phyloP scores from a whole-genome alignment of 2,329 filamentous ascomycete genomes.

The Hypomyces rosellus region DNA sequence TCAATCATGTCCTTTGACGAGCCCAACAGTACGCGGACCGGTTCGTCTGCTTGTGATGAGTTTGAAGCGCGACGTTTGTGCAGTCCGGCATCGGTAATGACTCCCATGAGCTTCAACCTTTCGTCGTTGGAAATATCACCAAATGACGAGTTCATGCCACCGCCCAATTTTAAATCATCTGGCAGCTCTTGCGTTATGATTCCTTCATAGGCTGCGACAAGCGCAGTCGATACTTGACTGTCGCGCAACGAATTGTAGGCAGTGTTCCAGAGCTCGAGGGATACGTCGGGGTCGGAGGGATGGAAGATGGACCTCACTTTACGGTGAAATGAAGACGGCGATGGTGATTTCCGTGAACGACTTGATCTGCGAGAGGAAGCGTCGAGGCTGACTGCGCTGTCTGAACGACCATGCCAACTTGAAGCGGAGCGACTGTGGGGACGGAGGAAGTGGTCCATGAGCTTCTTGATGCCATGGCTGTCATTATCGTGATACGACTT shows the following conservation, averaged over 20 bases:
- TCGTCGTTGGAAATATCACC: constrained; percentile 19
- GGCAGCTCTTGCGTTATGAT: constrained; percentile 31
- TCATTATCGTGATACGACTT: constrained; percentile 4
- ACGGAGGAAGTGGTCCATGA: constrained; percentile 8
- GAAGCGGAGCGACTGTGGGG: background rate
- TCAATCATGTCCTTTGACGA: constrained; percentile 22
- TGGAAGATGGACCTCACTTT: background rate
- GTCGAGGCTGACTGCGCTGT: constrained; percentile 6
- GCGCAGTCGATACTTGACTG: constrained; percentile 21
- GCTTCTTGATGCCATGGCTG: constrained; percentile 6
- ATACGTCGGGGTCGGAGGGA: constrained; percentile 5
- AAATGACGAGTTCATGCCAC: constrained; percentile 21
- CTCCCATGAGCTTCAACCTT: constrained; percentile 23
- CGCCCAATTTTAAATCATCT: constrained; percentile 23
- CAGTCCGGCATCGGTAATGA: constrained; percentile 25
- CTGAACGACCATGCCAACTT: constrained; percentile 1
- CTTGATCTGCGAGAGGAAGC: background rate
- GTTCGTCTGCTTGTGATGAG: constrained; percentile 22
- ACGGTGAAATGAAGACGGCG: background rate
- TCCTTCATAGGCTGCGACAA: constrained; percentile 30
- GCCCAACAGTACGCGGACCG: constrained; percentile 23
- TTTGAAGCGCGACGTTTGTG: constrained; percentile 22
- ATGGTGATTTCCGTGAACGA: background rate
- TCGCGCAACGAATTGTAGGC: constrained; percentile 29
- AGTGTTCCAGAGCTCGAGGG: constrained; percentile 28